Evolutionary conservation across 1,284 basidiomycete species (phyloP), one percentile per base, ranked within the genome.

Genomic region (Ceratobasidium sp.): DNA sequence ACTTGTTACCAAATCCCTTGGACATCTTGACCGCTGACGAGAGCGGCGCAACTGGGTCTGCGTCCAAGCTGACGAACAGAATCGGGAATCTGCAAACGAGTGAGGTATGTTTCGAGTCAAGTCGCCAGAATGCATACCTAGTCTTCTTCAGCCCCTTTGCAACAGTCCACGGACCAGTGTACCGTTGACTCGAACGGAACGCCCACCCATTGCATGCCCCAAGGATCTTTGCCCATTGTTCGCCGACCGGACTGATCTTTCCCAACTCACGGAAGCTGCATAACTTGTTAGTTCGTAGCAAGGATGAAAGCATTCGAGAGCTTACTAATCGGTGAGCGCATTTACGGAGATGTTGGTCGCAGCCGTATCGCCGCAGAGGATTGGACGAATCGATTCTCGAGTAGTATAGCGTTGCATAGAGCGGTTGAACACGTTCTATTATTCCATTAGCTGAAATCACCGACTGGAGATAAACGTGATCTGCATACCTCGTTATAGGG

Each of bases 41-140:
- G 1, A 80, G 73, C 2, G 82, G 82, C 14, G 82, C 81, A 60
- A 82, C 81, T 5, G 81, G 81, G 55, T 82, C 82, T 41, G 79
- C 79, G 0, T 75, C 78, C 27, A 77, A 79, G 12, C 79, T 80
- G 48, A 81, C 12, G 75, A 82, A 81, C 44, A 81, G 59, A 27
- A 82, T 77, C 1, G 81, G 81, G 78, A 74, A 76, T 14, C 78
- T 81, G 59, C 18, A 14, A 67, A 16, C 27, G 23, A 46, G 6
- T 38, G n/a, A 27, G 2, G 18, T 48, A 23, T 16, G 4, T 23
- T 65, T 3, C 14, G 2, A 12, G 54, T 8, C 46, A 73, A 10
- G 7, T 38, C 44, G 18, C n/a, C 16, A 52, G 38, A 57, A 0
- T 54, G 54, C 59, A 27, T 60, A 78, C 80, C 65, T 79, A 16